Evolutionary conservation across 768 basidiomycete genomes (phyloP).

Genomic region (Amanita muscaria): DNA sequence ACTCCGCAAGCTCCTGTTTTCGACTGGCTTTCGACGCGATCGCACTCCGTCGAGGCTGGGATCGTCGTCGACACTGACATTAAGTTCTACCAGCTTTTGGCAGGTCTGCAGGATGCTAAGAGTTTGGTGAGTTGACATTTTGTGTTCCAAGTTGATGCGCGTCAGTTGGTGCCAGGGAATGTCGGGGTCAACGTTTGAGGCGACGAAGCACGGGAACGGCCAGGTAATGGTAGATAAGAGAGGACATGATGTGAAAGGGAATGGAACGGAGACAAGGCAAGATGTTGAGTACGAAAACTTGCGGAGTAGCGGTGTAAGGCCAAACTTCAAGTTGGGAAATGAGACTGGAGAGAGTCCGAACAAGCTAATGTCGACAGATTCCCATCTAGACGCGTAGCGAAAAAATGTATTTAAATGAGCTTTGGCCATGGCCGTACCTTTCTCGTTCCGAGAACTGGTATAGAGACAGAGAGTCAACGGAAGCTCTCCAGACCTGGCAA

Average conservation of each 20-base stretch:
- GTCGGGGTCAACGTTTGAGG: too few species aligned
- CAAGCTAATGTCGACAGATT: not conserved
- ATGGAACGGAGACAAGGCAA: not conserved
- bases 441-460: not conserved
- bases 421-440: not conserved
- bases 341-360: not conserved
- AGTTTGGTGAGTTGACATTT: too few species aligned
- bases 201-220: too few species aligned
- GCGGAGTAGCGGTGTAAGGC: not conserved
- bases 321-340: not conserved
- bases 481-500: not conserved
- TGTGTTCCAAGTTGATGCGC: too few species aligned
- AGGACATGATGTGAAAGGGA: not conserved
- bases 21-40: too few species aligned
- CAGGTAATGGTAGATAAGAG: not conserved
- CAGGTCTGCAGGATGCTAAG: too few species aligned
- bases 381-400: not conserved
- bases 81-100: not conserved
- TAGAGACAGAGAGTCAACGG: constrained; percentile 1
- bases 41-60: too few species aligned
- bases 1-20: too few species aligned
- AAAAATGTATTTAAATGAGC: not conserved
- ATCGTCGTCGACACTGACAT: not conserved
- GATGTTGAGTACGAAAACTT: not conserved
- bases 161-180: too few species aligned